phyloP scores from a whole-genome alignment of 495 filamentous ascomycete genomes.

The Aspergillus incahuasiensis region DNA sequence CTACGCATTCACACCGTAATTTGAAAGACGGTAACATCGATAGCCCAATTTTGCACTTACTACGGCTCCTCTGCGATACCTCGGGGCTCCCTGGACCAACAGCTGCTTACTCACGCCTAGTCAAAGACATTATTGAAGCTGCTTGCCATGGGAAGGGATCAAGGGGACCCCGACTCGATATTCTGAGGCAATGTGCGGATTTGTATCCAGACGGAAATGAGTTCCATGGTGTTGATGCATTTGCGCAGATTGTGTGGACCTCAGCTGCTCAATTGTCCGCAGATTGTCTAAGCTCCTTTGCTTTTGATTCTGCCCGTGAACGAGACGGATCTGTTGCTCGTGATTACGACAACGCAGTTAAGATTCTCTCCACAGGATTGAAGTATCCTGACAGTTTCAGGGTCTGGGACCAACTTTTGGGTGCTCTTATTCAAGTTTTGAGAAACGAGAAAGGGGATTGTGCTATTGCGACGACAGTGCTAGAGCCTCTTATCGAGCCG shows the following conservation, averaged over 20 bases:
- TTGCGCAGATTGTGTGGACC: constrained; percentile 32
- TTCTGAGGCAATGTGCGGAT: constrained; percentile 39
- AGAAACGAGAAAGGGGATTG: constrained; percentile 62
- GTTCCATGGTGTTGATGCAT: constrained; percentile 2
- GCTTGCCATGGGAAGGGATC: constrained; percentile 50
- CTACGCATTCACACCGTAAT: constrained; percentile 45
- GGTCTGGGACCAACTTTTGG: constrained; percentile 60
- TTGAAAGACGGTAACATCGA: constrained; percentile 23
- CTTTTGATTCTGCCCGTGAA: constrained; percentile 39
- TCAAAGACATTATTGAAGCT: constrained; percentile 37
- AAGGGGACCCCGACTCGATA: constrained; percentile 41
- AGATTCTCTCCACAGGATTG: constrained; percentile 61
- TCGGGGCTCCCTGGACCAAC: constrained; percentile 19
- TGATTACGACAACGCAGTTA: constrained; percentile 67
- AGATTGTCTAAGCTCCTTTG: constrained; percentile 34
- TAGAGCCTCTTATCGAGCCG: constrained; percentile 66
- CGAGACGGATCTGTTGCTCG: constrained; percentile 41
- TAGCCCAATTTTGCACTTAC: constrained; percentile 39
- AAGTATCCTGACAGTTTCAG: constrained; percentile 37
- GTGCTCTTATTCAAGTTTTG: constrained; percentile 52
- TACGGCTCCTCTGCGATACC: constrained; percentile 30
- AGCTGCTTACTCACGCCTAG: constrained; percentile 25
- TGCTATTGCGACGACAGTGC: constrained; percentile 53
- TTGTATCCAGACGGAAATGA: constrained; percentile 18
- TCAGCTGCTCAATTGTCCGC: constrained; percentile 30